Base-by-base conservation (phyloP, 2,329 filamentous ascomycete species). In the Cryphonectria japonica region DNA sequence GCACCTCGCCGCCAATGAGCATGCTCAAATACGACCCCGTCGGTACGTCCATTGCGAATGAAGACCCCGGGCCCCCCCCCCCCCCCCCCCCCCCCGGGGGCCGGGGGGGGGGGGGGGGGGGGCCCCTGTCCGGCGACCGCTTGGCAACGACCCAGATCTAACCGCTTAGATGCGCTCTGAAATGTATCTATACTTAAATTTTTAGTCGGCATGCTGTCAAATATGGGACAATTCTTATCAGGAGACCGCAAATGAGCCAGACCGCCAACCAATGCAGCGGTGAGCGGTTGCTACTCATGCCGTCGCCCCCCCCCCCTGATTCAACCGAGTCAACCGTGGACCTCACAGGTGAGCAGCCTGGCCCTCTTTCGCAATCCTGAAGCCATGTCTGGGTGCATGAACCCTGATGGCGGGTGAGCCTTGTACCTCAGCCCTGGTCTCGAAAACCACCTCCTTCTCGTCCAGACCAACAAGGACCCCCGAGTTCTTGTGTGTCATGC, bases 11-110 rank as follows among this genome's bases (percentile, higher is more conserved):
- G 61, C 95, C 97, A 70, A 88, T 99, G 83, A 97, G 94, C 85
- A 96, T 99, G 94, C 85, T 99, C 77, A 99, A 99, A 86, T 99
- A 99, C 83, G 96, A 99, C 80, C 96, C 96, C 59, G 95, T 99
- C 75, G 92, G 93, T 97, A 89, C 75, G 71, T 50, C 88, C 74
- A n/a, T 16, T 37, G 46, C 43, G 19, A 50, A 22, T 50, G 1
- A 7, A 11, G 9, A n/a, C 2, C 37, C 69, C 60, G n/a, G n/a
- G 8, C n/a, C 2, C 61, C 39, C 26, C 61, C 61, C 46, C 5
- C 32, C 14, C 1, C 52, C 29, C 3, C 32, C 13, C n/a, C n/a
- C n/a, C n/a, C n/a, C n/a, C n/a, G n/a, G n/a, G n/a, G 34, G 34
- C 34, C 2, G 52, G 22, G 16, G 26, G 6, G 19, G 22, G 1